Conservation (phyloP, 305 asterid genomes). For the Plantago coronopus region DNA sequence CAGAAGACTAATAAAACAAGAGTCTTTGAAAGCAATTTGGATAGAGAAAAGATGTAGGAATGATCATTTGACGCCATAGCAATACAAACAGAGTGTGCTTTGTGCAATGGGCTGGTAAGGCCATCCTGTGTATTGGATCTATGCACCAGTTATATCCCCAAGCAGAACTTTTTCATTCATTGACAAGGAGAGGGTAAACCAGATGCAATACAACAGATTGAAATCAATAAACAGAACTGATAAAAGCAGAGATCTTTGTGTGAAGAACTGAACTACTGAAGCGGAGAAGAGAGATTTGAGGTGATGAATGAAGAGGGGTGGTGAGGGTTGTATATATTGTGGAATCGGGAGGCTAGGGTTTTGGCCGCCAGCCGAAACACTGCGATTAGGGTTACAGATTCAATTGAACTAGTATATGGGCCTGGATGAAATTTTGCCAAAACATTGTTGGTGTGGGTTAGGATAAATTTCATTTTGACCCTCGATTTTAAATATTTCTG, state of each 20-base stretch:
- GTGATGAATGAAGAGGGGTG: conserved; percentile 1
- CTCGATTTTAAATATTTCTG: no score
- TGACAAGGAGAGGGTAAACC: conserved; percentile 51
- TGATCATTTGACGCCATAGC: conserved; percentile 71
- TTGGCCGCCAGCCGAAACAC: not conserved
- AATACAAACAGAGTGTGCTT: conserved; percentile 29
- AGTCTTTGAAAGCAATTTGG: no score
- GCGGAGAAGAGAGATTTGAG: not conserved
- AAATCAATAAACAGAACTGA: not conserved
- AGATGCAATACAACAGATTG: conserved; percentile 32
- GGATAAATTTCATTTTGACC: no score
- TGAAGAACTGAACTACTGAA: not conserved
- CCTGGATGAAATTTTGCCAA: no score
- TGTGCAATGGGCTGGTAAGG: conserved; percentile 70
- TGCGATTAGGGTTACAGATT: not conserved
- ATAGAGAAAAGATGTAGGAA: conserved; percentile 32
- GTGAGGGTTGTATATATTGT: conserved; percentile 25
- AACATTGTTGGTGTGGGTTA: no score
- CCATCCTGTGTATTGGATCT: conserved; percentile 28
- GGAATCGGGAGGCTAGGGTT: conserved; percentile 32
- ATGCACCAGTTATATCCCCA: conserved; percentile 60
- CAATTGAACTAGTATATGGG: no score
- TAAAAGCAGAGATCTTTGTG: not conserved
- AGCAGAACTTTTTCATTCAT: conserved; percentile 20
- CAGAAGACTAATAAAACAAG: not conserved